Evolutionary conservation across 192 early-diverging fungal genomes (phyloP).

Genomic region (Entophlyctis luteolus): DNA sequence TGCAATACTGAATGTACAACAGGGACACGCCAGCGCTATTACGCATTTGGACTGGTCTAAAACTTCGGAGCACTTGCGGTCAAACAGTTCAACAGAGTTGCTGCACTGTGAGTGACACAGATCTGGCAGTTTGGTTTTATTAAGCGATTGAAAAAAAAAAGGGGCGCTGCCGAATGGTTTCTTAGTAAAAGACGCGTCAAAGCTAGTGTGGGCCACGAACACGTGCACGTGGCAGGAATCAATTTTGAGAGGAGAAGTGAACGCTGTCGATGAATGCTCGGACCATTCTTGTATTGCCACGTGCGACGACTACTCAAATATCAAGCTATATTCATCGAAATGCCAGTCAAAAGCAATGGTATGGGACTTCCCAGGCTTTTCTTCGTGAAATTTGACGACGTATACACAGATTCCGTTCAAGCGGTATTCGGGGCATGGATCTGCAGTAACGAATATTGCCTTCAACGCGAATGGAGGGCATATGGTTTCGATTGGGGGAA

Average conservation of each 20-base stretch:
- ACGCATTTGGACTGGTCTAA: conserved; percentile 25
- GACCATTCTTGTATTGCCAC: not conserved
- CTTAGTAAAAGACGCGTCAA: not conserved
- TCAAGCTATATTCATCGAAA: conserved; percentile 3
- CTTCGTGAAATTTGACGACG: not conserved
- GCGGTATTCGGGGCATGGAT: conserved; percentile 24
- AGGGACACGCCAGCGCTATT: conserved; percentile 26
- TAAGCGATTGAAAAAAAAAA: not conserved
- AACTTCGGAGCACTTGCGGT: conserved; percentile 9
- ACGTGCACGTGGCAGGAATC: conserved; percentile 1
- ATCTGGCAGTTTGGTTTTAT: conserved; percentile 1
- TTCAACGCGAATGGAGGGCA: conserved; percentile 8
- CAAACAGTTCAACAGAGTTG: conserved; percentile 21
- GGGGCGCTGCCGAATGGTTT: not conserved
- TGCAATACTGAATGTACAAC: not conserved
- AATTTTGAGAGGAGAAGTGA: conserved; percentile 18
- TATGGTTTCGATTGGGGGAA: conserved; percentile 22
- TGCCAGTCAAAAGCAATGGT: too few relatives aligned
- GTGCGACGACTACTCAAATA: conserved; percentile 8
- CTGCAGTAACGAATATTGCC: conserved; percentile 7
- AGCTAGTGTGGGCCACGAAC: not conserved
- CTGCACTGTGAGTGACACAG: conserved; percentile 3
- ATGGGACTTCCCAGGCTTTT: too few relatives aligned
- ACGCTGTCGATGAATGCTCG: conserved; percentile 4
- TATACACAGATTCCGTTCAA: conserved; percentile 19